Base-by-base conservation (phyloP, 2,329 filamentous ascomycete genomes). In the Raffaelea albimanens region DNA sequence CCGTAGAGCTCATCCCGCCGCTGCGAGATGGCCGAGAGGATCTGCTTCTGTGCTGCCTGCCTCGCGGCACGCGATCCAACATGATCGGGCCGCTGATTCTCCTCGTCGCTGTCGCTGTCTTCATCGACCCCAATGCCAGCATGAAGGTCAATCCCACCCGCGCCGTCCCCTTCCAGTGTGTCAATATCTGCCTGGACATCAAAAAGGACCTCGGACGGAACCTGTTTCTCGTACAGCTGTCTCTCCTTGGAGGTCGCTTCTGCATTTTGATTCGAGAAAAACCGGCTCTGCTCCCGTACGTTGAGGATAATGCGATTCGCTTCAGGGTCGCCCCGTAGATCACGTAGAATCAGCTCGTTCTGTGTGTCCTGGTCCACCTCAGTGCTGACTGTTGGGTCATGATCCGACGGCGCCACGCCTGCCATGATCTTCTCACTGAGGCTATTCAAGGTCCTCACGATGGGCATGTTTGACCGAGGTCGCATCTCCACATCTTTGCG, bases 361-460 rank as follows among this genome's bases (percentile, higher is more conserved):
- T 83, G 93, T 0, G 83, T 82, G 36, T 81, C 76, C 56, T 89
- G 84, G 51, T 88, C 83, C 58, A 82, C 69, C 2, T 81, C 82
- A 45, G 81, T 78, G 2, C 82, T 77, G 5, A 72, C 75, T 51
- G 82, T 76, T 1, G 78, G 74, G 51, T 83, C 78, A n/a, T 72
- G 67, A 61, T 96, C 89, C 5, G 83, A 80, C 1, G 89, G 85
- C 2, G 85, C 80, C 11, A 95, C 87, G 54, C 90, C 85, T 43
- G 85, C 85, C 76, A 98, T 84, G 61, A 98, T 85, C 66, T 94
- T 96, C 63, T 93, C 88, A 57, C 88, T 95, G 48, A 97, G 75
- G 51, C 78, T 87, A 62, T 98, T 98, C 48, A 98, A 70, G 0
- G 87, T 89, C 52, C 85, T 82, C 53, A 97, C 83, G 52, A 97